Base-by-base conservation (phyloP, 176 grass and related monocot species). In the Ananas comosus region DNA sequence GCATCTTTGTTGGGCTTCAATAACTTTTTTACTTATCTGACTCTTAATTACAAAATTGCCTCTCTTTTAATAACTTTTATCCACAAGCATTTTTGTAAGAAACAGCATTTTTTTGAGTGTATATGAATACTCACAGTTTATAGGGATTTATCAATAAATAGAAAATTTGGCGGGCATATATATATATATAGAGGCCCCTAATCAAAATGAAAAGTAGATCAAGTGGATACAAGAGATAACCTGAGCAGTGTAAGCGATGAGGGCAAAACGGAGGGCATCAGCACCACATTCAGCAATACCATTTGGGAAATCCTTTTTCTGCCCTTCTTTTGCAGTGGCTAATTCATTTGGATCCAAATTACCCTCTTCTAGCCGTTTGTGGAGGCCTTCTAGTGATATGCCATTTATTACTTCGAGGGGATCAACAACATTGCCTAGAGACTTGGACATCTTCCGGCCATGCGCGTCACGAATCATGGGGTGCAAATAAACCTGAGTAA, bases 251-350 rank as follows among this genome's bases (percentile, higher is more conserved):
- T 61, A 61, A 10, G 88, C 71, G 69, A 91, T 88, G 66, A 96
- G 88, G 48, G 92, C 82, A 10, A 96, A 96, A 33, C 92, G 82
- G 64, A 96, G 88, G 50, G 88, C 92, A 78, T 96, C 88, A 17
- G 92, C 89, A 49, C 92, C 92, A n/a, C 88, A 96, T 80, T 96
- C 88, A 69, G 85, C 53, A 75, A 96, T 96, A 76, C 92, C 92
- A 82, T 91, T 86, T 73, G 88, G 85, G 54, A 85, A 96, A 69
- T 96, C 92, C 65, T 96, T 96, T 10, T 4, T 71, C 69, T 88
- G 90, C 49, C 81, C 92, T 65, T 91, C 72, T 80, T 67, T 91
- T 51, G 92, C 92, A 24, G 65, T 66, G 51, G 19, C 48, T 21
- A 91, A 33, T 80, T 96, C 92, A 78, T 67, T 91, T 56, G n/a